Evolutionary conservation across 2,329 filamentous ascomycete species (phyloP).

Genomic region (Aspergillus versicolor): DNA sequence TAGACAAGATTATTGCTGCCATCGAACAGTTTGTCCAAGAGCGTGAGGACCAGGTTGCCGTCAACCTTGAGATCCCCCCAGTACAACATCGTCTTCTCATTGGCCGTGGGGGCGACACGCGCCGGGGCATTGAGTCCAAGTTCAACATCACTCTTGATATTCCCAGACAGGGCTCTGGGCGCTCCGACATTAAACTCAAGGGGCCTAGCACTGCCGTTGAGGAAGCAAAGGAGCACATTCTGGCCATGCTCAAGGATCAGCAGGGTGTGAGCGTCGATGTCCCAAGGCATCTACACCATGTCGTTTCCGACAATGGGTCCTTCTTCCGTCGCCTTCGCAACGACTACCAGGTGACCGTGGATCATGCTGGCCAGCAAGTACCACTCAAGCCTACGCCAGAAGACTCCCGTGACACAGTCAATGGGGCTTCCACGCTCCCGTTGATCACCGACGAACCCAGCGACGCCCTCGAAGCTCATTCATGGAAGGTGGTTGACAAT

Average conservation of each 20-base stretch:
- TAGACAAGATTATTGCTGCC: conserved; percentile 81
- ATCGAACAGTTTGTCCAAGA: conserved; percentile 81
- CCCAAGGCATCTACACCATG: conserved; percentile 78
- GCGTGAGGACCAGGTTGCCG: conserved; percentile 77
- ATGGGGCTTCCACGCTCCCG: conserved; percentile 65
- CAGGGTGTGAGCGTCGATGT: conserved; percentile 85
- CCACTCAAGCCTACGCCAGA: conserved; percentile 65
- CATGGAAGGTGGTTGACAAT: conserved; percentile 75
- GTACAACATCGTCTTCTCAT: conserved; percentile 91
- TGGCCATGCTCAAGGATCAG: conserved; percentile 74
- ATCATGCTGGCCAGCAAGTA: conserved; percentile 78
- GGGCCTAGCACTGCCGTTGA: conserved; percentile 77
- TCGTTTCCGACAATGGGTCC: conserved; percentile 77
- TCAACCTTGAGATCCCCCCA: conserved; percentile 76
- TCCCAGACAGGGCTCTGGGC: conserved; percentile 80
- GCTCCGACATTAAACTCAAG: conserved; percentile 81
- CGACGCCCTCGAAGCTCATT: conserved; percentile 65
- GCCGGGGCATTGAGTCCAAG: conserved; percentile 79
- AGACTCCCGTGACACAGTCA: conserved; percentile 53
- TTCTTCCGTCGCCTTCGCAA: conserved; percentile 89
- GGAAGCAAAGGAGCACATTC: conserved; percentile 82
- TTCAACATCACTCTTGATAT: conserved; percentile 88
- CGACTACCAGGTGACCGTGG: conserved; percentile 84
- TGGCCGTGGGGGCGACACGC: conserved; percentile 83
- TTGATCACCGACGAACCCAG: conserved; percentile 86